Evolutionary conservation across 768 basidiomycete genomes (phyloP).

Genomic region (Trametes cubensis): DNA sequence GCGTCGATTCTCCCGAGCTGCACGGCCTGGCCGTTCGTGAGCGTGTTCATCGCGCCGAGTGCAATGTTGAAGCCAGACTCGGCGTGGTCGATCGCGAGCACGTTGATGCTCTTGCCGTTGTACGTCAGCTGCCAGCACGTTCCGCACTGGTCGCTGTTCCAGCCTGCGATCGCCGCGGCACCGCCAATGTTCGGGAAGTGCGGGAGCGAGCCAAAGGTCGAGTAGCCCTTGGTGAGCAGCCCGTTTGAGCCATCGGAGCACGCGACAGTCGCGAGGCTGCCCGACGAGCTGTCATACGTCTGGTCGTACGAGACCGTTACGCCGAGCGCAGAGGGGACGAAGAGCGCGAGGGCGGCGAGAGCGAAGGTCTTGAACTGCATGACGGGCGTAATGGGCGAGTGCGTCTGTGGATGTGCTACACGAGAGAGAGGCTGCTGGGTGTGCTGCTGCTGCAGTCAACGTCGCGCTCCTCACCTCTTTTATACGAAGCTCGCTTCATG

Average conservation of each 20-base stretch:
- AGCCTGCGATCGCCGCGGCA: conserved; percentile 51
- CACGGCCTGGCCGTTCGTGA: conserved; percentile 32
- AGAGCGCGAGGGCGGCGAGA: conserved; percentile 24
- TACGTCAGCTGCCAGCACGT: conserved; percentile 64
- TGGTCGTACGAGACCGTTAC: conserved; percentile 47
- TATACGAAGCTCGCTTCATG: background rate
- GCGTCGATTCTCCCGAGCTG: conserved; percentile 33
- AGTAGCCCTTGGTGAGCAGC: conserved; percentile 43
- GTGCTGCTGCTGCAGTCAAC: background rate
- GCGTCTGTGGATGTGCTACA: background rate
- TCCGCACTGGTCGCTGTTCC: conserved; percentile 56
- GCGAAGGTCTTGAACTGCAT: conserved; percentile 26
- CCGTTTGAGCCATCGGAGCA: conserved; percentile 50
- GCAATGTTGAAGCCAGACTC: conserved; percentile 43
- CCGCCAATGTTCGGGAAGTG: conserved; percentile 65
- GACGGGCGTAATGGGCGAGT: background rate
- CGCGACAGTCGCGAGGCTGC: conserved; percentile 46
- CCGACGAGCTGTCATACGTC: conserved; percentile 49
- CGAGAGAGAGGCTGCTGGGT: conserved; percentile 1
- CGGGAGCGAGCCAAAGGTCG: conserved; percentile 54
- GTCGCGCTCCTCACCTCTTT: background rate
- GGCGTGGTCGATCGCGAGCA: conserved; percentile 57
- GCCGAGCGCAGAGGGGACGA: conserved; percentile 17
- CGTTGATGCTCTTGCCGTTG: conserved; percentile 46
- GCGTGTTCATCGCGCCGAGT: conserved; percentile 33